Percentiles rank a stretch among this genome's conserved stretches.
Conservation (phyloP, 2,329 filamentous ascomycete species). For the Cephalotrichum gorgonifer region DNA sequence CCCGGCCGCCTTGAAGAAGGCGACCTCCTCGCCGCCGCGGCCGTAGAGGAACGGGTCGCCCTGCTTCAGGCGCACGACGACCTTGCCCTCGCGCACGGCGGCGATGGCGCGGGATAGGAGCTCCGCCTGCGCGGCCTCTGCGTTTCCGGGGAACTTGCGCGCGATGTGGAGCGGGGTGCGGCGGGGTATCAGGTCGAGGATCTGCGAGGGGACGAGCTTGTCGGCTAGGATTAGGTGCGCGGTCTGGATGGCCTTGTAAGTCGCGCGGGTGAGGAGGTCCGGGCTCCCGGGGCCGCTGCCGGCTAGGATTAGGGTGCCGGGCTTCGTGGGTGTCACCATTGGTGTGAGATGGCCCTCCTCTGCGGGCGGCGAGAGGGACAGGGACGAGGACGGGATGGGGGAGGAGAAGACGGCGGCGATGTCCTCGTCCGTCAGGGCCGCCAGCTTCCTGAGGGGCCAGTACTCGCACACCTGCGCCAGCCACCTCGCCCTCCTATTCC, state of each 20-base stretch:
- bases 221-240: constrained; percentile 77
- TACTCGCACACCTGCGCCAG: constrained; percentile 96
- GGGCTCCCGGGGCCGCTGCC: constrained; percentile 91
- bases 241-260: constrained; percentile 61
- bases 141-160: constrained; percentile 95
- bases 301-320: constrained; percentile 73
- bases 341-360: constrained; percentile 6
- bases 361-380: constrained; percentile 8
- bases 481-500: constrained; percentile 82
- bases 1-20: constrained; percentile 67
- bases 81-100: constrained; percentile 55
- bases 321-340: constrained; percentile 17
- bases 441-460: constrained; percentile 81
- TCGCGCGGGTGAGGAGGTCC: constrained; percentile 76
- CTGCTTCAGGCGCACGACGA: constrained; percentile 85
- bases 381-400: constrained; percentile 25
- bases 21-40: constrained; percentile 83
- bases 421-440: constrained; percentile 68
- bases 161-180: constrained; percentile 85
- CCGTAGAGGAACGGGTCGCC: constrained; percentile 96
- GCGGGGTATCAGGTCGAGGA: constrained; percentile 82
- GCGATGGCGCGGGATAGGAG: constrained; percentile 68
- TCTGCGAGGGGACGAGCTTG: constrained; percentile 74
- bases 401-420: constrained; percentile 66
- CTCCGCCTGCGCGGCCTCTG: constrained; percentile 86